Conservation (phyloP, 768 basidiomycete genomes). For the Asterophora lycoperdoides region DNA sequence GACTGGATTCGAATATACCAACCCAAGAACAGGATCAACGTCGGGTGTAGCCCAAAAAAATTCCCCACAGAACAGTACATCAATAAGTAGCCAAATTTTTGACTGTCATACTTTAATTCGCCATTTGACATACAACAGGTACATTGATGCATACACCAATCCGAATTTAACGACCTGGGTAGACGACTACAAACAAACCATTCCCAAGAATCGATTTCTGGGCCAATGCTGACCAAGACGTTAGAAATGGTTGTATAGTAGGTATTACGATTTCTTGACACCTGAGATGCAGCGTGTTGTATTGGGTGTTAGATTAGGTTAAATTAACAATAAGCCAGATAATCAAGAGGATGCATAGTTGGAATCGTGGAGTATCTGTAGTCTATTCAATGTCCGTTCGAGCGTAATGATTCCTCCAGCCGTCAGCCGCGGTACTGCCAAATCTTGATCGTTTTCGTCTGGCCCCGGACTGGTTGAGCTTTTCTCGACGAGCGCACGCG, state of each 20-base stretch:
- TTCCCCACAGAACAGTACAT: constrained; percentile 86
- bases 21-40: constrained; percentile 58
- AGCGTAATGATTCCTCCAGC: constrained; percentile 77
- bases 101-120: not conserved
- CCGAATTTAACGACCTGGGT: constrained; percentile 76
- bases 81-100: constrained; percentile 42
- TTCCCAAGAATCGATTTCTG: constrained; percentile 64
- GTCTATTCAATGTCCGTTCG: constrained; percentile 66
- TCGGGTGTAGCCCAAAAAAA: constrained; percentile 79
- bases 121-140: constrained; percentile 26
- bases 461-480: constrained; percentile 41
- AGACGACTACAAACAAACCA: constrained; percentile 56
- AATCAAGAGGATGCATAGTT: constrained; percentile 1
- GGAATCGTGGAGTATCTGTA: constrained; percentile 43
- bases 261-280: not conserved
- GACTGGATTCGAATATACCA: constrained; percentile 95
- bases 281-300: not conserved
- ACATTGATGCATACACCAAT: constrained; percentile 75
- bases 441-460: constrained; percentile 30
- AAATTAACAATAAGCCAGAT: not conserved
- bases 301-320: not conserved
- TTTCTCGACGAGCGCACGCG: constrained; percentile 61
- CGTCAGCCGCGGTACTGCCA: constrained; percentile 72
- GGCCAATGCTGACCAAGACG: constrained; percentile 45
- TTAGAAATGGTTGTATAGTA: not conserved